A percentile compares a stretch with the other conserved stretches of the same genome.
phyloP scores from a whole-genome alignment of 495 filamentous ascomycete species.

The Penicillium pulvis region DNA sequence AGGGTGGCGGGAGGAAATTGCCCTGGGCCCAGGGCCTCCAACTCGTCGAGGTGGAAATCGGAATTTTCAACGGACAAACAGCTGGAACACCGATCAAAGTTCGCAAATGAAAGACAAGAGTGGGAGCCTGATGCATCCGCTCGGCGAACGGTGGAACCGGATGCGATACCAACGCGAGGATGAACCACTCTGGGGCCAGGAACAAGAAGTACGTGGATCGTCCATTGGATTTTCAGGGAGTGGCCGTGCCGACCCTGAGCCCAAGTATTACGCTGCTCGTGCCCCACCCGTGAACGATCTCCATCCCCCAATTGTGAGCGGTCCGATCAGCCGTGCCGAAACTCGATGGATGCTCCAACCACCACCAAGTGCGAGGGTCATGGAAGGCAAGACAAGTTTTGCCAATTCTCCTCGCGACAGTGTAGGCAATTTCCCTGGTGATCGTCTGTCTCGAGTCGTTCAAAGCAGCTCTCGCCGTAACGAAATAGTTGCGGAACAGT shows the following conservation, averaged over 20 bases:
- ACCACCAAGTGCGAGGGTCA: conserved; percentile 78
- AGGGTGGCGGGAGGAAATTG: conserved; percentile 84
- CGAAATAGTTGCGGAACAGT: conserved; percentile 4
- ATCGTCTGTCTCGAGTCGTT: conserved; percentile 18
- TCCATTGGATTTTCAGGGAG: conserved; percentile 56
- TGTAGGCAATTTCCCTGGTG: conserved; percentile 13
- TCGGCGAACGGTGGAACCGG: conserved; percentile 67
- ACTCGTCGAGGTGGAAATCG: conserved; percentile 55
- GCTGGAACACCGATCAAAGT: conserved; percentile 45
- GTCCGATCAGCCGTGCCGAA: conserved; percentile 64
- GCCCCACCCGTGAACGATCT: conserved; percentile 84
- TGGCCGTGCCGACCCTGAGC: conserved; percentile 41
- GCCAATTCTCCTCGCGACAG: conserved; percentile 34
- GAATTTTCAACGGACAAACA: conserved; percentile 49
- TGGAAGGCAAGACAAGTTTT: conserved; percentile 75
- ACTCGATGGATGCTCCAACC: conserved; percentile 91
- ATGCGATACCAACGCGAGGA: conserved; percentile 82
- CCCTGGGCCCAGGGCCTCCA: conserved; percentile 72
- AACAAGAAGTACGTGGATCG: conserved; percentile 42
- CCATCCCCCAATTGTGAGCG: conserved; percentile 83
- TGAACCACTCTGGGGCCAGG: conserved; percentile 75
- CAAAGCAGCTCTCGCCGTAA: conserved; percentile 8
- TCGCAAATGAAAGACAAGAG: conserved; percentile 34
- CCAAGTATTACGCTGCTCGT: conserved; percentile 64
- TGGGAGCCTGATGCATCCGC: conserved; percentile 34